phyloP scores from a whole-genome alignment of 1,284 basidiomycete genomes.

The Boletus hoseneyae region DNA sequence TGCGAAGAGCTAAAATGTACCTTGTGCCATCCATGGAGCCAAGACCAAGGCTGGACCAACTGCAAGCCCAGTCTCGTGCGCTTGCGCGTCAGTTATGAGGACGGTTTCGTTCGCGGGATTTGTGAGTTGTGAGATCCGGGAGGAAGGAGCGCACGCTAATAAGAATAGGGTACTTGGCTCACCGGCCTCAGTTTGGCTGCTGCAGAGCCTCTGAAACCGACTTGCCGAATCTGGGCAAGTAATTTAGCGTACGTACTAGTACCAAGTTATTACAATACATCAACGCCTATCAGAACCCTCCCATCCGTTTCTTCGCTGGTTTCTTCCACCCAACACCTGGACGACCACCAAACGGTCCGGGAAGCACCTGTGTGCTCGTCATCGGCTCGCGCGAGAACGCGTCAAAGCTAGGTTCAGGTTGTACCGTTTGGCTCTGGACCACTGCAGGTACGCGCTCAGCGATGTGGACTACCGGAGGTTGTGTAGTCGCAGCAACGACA shows the following conservation, averaged over 20 bases:
- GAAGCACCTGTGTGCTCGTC: slow-evolving; percentile 66
- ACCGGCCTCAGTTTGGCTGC: slow-evolving; percentile 12
- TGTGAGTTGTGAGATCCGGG: slow-evolving; percentile 14
- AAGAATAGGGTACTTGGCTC: slow-evolving; percentile 24
- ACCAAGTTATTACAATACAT: no score
- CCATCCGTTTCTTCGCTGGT: slow-evolving; percentile 62
- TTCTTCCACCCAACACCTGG: slow-evolving; percentile 44
- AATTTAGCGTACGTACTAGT: no score
- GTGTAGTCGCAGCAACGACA: slow-evolving; percentile 31
- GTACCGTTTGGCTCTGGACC: slow-evolving; percentile 6
- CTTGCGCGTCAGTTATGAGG: slow-evolving; percentile 33
- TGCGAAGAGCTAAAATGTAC: slow-evolving; percentile 32
- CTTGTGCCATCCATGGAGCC: slow-evolving; percentile 79
- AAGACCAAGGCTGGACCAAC: slow-evolving; percentile 50
- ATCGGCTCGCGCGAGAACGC: slow-evolving; percentile 44
- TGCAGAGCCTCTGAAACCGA: slow-evolving; percentile 15
- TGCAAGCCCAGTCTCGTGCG: slow-evolving; percentile 43
- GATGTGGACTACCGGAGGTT: slow-evolving; percentile 17
- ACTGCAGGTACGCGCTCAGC: slow-evolving; percentile 6
- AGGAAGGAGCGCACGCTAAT: slow-evolving; percentile 10
- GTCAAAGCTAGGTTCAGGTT: slow-evolving; percentile 9
- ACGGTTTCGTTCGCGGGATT: slow-evolving; percentile 13
- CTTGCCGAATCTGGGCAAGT: slow-evolving; percentile 20
- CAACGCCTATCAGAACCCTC: slow-evolving; percentile 57
- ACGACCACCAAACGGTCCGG: slow-evolving; percentile 70